Percentiles rank a stretch among this genome's conserved stretches.
These are phyloP conservation scores for Lichtheimia ramosa DNA, from an alignment of 371 early-diverging fungal genomes.

Conservation along the genomic window DNA sequence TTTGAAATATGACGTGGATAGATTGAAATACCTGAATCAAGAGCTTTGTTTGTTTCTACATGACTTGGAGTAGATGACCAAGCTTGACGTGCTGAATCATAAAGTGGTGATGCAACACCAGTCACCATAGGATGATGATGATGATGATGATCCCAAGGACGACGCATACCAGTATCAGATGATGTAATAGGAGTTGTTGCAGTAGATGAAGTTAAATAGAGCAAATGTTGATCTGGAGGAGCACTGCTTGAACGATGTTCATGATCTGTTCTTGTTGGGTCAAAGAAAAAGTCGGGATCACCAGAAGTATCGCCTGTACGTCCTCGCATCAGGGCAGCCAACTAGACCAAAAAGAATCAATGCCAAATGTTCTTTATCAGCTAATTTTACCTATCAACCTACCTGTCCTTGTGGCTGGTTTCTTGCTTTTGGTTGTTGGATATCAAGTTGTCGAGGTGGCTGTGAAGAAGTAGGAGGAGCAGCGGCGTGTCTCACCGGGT, in stretches of 20 bases:
- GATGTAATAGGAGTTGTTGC: conserved; percentile 2
- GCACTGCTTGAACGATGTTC: conserved; percentile 13
- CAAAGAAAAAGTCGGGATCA: conserved; percentile 16
- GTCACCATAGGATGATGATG: neutral
- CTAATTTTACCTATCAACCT: neutral
- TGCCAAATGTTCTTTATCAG: neutral
- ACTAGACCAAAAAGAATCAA: conserved; percentile 6
- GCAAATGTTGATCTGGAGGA: conserved; percentile 11
- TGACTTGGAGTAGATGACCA: conserved; percentile 4
- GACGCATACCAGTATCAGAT: neutral
- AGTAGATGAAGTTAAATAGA: conserved; percentile 9
- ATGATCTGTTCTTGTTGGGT: conserved; percentile 12
- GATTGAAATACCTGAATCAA: too few relatives aligned
- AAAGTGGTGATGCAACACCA: conserved; percentile 1
- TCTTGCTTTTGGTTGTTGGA: conserved; percentile 27
- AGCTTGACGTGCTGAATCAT: conserved; percentile 9
- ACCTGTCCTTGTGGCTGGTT: conserved; percentile 30
- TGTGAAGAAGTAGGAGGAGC: neutral
- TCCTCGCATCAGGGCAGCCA: conserved; percentile 25
- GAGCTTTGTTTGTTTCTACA: neutral
- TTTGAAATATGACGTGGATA: too few relatives aligned
- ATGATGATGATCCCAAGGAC: conserved; percentile 6
- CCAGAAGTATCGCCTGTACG: conserved; percentile 13
- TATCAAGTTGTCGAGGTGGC: conserved; percentile 14
- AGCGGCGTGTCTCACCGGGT: conserved; percentile 2